These are phyloP conservation scores for Colletotrichum lindemuthianum DNA, from an alignment of 2,329 filamentous ascomycete species.

Conservation along the genomic window DNA sequence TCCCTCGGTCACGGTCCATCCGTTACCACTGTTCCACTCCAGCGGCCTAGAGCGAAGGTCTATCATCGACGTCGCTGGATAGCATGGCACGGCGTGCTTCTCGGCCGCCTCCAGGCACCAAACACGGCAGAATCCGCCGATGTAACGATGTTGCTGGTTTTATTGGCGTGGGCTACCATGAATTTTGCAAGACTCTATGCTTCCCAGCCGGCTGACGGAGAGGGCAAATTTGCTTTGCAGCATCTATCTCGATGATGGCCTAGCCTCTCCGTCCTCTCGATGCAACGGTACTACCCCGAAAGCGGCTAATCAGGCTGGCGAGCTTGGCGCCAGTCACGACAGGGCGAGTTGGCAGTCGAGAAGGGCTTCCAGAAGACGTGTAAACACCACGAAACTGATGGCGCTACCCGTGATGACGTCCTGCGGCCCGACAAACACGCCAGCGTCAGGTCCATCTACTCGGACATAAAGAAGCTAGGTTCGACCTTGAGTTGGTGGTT, in stretches of 20 bases:
- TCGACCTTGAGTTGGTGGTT: too few species aligned
- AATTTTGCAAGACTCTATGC: background rate
- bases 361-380: slow-evolving; percentile 25
- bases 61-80: slow-evolving; percentile 1
- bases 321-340: background rate
- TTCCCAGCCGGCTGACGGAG: background rate
- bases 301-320: too few species aligned
- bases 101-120: background rate
- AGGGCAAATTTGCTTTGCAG: background rate
- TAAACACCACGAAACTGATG: slow-evolving; percentile 10
- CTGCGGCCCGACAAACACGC: too few species aligned
- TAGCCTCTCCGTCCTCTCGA: too few species aligned
- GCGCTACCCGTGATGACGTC: too few species aligned
- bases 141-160: background rate
- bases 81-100: slow-evolving; percentile 1
- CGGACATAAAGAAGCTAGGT: too few species aligned
- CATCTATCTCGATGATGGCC: background rate
- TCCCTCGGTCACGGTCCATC: too few species aligned
- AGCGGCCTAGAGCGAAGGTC: background rate
- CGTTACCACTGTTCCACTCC: too few species aligned
- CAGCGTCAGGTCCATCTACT: too few species aligned
- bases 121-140: background rate
- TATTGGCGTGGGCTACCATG: background rate
- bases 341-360: slow-evolving; percentile 6
- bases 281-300: too few species aligned